These are phyloP conservation scores for Ceratocystiopsis minuta DNA, from an alignment of 2,329 filamentous ascomycete species.

Conservation along the genomic window DNA sequence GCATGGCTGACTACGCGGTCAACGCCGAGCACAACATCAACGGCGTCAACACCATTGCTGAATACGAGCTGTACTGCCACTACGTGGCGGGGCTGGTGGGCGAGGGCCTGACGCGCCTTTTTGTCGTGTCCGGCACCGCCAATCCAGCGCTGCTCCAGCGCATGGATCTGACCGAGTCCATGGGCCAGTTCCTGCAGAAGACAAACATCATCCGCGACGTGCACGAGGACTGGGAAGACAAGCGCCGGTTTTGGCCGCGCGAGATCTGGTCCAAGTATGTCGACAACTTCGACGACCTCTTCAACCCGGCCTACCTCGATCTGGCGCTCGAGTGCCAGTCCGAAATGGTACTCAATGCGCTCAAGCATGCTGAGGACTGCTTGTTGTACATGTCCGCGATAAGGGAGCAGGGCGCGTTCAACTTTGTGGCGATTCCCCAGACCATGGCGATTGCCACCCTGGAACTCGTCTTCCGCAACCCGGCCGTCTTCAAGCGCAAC, in stretches of 20 bases:
- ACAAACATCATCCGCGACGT: constrained; percentile 97
- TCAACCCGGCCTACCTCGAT: constrained; percentile 59
- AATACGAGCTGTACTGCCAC: constrained; percentile 95
- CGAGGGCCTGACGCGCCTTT: constrained; percentile 77
- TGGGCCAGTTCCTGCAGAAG: constrained; percentile 96
- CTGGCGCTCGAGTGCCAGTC: constrained; percentile 70
- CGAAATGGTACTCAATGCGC: constrained; percentile 82
- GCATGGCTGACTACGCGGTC: constrained; percentile 89
- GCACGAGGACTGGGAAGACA: constrained; percentile 74
- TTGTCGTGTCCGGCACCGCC: constrained; percentile 71
- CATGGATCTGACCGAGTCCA: constrained; percentile 72
- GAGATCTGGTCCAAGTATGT: constrained; percentile 97
- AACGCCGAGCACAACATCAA: constrained; percentile 67
- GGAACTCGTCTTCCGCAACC: constrained; percentile 83
- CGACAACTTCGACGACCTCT: constrained; percentile 73
- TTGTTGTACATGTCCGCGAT: constrained; percentile 95
- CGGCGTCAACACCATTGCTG: constrained; percentile 64
- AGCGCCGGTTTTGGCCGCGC: constrained; percentile 81
- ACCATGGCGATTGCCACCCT: constrained; percentile 93
- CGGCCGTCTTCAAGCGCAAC: constrained; percentile 65
- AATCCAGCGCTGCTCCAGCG: constrained; percentile 69
- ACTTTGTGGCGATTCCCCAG: constrained; percentile 95
- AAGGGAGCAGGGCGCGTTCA: constrained; percentile 93
- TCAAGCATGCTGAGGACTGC: constrained; percentile 78
- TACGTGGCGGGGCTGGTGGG: constrained; percentile 98